These are phyloP conservation scores for Litsea cubeba DNA, from an alignment of 164 flowering plant genomes.

Conservation along the genomic window DNA sequence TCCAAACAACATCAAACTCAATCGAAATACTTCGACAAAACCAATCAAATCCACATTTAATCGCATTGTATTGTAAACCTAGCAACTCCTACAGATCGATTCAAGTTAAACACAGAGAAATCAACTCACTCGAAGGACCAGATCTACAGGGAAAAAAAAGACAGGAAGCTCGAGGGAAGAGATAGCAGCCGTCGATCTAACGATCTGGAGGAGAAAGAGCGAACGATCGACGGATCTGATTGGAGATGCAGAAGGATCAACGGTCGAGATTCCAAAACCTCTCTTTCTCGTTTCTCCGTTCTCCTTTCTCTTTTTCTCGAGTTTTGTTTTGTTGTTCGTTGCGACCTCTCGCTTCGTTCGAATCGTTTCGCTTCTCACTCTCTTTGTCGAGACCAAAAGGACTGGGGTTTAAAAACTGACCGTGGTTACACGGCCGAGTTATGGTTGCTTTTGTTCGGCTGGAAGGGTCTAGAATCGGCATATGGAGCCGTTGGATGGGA, in stretches of 20 bases:
- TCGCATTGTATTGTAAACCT: background rate
- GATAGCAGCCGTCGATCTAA: background rate
- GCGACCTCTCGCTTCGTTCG: background rate
- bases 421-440: conserved; percentile 6
- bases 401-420: conserved; percentile 12
- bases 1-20: background rate
- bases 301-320: conserved; percentile 8
- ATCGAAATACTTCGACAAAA: background rate
- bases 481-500: conserved; percentile 1
- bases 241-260: conserved; percentile 4
- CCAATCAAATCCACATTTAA: background rate
- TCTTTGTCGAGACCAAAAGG: background rate
- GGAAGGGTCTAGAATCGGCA: conserved; percentile 19
- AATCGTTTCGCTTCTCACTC: background rate
- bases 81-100: background rate
- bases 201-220: conserved; percentile 3
- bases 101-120: background rate
- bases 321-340: background rate
- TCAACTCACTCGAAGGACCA: conserved; percentile 15
- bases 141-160: background rate
- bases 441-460: background rate
- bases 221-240: background rate
- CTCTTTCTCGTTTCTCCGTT: conserved; percentile 1
- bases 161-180: background rate
- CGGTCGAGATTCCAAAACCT: conserved; percentile 5